These are phyloP conservation scores for Podospora comata DNA, from an alignment of 495 filamentous ascomycete species.

Conservation along the genomic window DNA sequence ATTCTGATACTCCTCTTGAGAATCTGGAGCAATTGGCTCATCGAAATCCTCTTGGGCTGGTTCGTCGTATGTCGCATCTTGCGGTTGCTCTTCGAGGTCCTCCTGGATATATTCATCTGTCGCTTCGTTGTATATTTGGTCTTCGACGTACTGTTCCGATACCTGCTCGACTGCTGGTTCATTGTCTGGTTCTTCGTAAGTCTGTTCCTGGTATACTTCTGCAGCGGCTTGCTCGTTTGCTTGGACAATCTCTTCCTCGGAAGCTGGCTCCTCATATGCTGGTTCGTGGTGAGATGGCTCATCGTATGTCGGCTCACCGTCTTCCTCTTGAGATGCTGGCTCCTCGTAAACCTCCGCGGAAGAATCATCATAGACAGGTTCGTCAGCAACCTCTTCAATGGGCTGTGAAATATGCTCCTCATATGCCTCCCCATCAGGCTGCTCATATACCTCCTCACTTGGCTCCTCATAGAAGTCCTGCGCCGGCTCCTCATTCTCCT, in stretches of 20 bases:
- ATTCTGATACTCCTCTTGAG: background rate
- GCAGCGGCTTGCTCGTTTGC: background rate
- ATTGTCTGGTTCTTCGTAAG: background rate
- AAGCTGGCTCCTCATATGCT: background rate
- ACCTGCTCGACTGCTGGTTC: background rate
- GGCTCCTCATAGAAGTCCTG: constrained; percentile 2
- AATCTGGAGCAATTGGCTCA: background rate
- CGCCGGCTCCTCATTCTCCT: constrained; percentile 1
- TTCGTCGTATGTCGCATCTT: background rate
- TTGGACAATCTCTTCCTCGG: background rate
- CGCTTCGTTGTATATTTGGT: background rate
- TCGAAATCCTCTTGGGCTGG: background rate
- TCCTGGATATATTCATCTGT: background rate
- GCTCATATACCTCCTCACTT: constrained; percentile 1
- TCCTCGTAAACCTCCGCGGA: constrained; percentile 5
- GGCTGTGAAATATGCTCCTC: background rate
- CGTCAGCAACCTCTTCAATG: background rate
- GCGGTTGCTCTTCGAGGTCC: background rate
- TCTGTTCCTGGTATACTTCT: background rate
- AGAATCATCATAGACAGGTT: background rate
- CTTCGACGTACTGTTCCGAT: background rate
- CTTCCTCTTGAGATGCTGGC: background rate
- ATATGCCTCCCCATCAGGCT: background rate
- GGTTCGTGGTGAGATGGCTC: constrained; percentile 1
- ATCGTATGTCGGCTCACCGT: background rate